Conservation (phyloP, 2,329 filamentous ascomycete genomes). For the Lecanicillium sp. region DNA sequence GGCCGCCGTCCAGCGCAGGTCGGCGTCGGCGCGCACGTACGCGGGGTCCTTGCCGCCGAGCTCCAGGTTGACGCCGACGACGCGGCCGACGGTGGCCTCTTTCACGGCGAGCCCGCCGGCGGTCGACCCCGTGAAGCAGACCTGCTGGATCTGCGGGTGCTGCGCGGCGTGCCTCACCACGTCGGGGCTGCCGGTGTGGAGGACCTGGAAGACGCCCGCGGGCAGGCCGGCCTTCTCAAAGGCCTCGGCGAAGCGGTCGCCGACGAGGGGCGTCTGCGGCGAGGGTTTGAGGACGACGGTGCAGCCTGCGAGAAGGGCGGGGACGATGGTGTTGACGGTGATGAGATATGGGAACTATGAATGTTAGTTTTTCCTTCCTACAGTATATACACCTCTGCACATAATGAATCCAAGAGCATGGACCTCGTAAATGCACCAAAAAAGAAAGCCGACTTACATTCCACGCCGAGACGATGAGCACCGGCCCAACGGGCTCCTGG, state of each 20-base stretch:
- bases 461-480: slow-evolving; percentile 90
- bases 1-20: slow-evolving; percentile 82
- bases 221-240: slow-evolving; percentile 79
- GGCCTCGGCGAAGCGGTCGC: slow-evolving; percentile 70
- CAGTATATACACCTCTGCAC: no score
- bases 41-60: slow-evolving; percentile 93
- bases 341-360: slow-evolving; percentile 92
- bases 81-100: slow-evolving; percentile 71
- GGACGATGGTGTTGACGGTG: slow-evolving; percentile 85
- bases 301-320: slow-evolving; percentile 85
- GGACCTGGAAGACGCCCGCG: slow-evolving; percentile 78
- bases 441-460: slow-evolving; percentile 65
- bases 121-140: slow-evolving; percentile 93
- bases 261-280: slow-evolving; percentile 88
- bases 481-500: slow-evolving; percentile 80
- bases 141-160: slow-evolving; percentile 66
- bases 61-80: slow-evolving; percentile 82
- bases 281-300: slow-evolving; percentile 90
- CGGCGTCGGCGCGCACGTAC: slow-evolving; percentile 79
- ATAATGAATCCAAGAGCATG: no score
- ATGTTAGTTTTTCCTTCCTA: no score
- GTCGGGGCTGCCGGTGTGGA: slow-evolving; percentile 75
- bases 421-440: no score
- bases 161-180: slow-evolving; percentile 74
- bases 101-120: slow-evolving; percentile 82